Evolutionary conservation across 352 stramenopile genomes (phyloP).

Genomic region (Aphanomyces invadans): DNA sequence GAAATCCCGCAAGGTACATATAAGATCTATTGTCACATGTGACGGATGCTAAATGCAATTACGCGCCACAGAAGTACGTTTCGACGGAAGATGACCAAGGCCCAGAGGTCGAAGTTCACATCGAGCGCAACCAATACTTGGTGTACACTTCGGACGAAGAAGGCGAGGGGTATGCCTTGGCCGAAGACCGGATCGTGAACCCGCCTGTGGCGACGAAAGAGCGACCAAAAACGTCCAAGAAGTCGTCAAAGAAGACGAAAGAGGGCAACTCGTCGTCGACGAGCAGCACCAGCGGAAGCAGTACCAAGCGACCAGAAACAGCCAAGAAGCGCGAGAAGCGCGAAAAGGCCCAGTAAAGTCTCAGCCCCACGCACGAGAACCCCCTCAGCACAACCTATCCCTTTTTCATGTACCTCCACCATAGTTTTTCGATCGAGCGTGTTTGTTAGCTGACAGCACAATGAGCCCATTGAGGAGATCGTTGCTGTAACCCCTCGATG

Average conservation of each 20-base stretch:
- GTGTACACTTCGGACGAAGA: conserved; percentile 79
- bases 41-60: not conserved
- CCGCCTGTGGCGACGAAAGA: not conserved
- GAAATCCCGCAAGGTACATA: conserved; percentile 34
- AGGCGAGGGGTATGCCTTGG: conserved; percentile 65
- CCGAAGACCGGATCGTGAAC: conserved; percentile 25
- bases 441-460: no score
- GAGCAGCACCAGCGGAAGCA: no score
- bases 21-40: not conserved
- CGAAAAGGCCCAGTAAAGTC: no score
- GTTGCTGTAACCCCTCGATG: no score
- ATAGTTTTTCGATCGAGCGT: no score
- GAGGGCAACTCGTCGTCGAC: not conserved
- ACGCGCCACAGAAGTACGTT: conserved; percentile 35
- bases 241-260: conserved; percentile 17
- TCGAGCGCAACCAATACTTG: conserved; percentile 65
- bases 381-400: no score
- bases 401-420: no score
- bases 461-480: no score
- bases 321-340: conserved; percentile 23
- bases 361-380: no score
- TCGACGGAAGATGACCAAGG: conserved; percentile 43
- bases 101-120: conserved; percentile 53
- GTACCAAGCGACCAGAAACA: conserved; percentile 17
- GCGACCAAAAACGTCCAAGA: conserved; percentile 21